These are phyloP conservation scores for Chytriomyces sp. DNA, from an alignment of 192 early-diverging fungal species.

Conservation along the genomic window DNA sequence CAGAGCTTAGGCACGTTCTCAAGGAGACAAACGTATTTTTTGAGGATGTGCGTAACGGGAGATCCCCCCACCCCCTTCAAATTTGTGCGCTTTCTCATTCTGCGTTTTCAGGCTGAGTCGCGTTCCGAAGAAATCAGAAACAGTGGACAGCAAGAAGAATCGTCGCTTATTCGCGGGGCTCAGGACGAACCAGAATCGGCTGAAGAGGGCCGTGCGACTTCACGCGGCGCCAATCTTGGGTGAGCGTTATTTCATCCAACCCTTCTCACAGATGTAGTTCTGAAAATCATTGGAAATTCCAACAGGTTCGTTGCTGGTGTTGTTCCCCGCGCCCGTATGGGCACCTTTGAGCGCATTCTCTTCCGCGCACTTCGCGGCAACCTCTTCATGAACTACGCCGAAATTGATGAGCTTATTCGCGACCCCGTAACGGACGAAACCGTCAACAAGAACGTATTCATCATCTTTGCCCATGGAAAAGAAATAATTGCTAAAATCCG, in stretches of 20 bases:
- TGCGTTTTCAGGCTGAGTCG: conserved; percentile 40
- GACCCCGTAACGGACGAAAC: conserved; percentile 87
- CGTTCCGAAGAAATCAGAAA: conserved; percentile 45
- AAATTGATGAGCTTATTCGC: conserved; percentile 91
- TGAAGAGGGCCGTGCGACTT: conserved; percentile 24
- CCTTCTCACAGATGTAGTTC: conserved; percentile 20
- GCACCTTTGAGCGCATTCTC: conserved; percentile 92
- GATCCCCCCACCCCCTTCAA: background rate
- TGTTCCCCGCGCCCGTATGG: conserved; percentile 78
- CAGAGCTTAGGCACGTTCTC: conserved; percentile 87
- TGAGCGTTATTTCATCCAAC: conserved; percentile 22
- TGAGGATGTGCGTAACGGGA: conserved; percentile 58
- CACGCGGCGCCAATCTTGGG: conserved; percentile 43
- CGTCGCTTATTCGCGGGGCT: conserved; percentile 3
- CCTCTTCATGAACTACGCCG: conserved; percentile 92
- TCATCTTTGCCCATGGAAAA: conserved; percentile 96
- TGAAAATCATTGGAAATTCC: conserved; percentile 5
- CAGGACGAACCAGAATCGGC: conserved; percentile 20
- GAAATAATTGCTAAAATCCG: conserved; percentile 86
- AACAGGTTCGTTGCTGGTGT: conserved; percentile 94
- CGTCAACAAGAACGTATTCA: conserved; percentile 96
- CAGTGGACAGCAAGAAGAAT: conserved; percentile 37
- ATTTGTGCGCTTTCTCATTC: background rate
- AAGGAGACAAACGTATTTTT: conserved; percentile 86
- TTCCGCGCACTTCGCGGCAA: conserved; percentile 98